Base-by-base conservation (phyloP, 768 basidiomycete genomes). In the Paxillus rubicundulus region DNA sequence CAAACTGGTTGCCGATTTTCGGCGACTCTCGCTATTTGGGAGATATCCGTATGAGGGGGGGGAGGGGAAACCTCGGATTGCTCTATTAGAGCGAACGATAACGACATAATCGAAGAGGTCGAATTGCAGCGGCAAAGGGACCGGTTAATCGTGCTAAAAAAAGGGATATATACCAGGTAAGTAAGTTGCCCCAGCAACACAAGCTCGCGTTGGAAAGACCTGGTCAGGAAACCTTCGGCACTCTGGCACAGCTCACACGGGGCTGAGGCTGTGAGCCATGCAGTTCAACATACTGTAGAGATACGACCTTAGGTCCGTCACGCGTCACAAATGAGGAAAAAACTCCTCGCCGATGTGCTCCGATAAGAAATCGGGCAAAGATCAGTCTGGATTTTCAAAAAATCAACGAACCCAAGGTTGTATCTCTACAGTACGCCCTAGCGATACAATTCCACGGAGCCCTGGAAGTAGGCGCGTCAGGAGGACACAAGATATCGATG, bases 151-250 rank as follows among this genome's bases (percentile, higher is more conserved):
- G 68, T 66, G 64, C 64, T 66, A 67, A 68, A 59, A 54, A 52
- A 61, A 59, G 63, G 66, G 68, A 68, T 61, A 47, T 66, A 54
- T n/a, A n/a, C n/a, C n/a, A n/a, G n/a, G n/a, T n/a, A n/a, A 57
- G 50, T 32, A 38, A 18, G 61, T 52, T 66, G 57, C 68, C 66
- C 49, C 53, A 66, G 68, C 64, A 50, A 59, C 50, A 21, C 39
- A 37, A 45, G 56, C 57, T 54, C 65, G 59, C 55, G 62, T 51
- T 27, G 49, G 52, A n/a, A 45, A 59, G 51, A 65, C 59, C 65
- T 67, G 42, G 55, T 21, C 24, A 24, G 24, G 24, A 24, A 24
- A 24, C 24, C 24, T 6, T 24, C 24, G 24, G 24, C 24, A 5
- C 24, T 24, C 24, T 24, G 6, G 24, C 24, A 24, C 24, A 6